phyloP scores from a whole-genome alignment of 2,329 filamentous ascomycete genomes.

The Lomentospora prolificans region DNA sequence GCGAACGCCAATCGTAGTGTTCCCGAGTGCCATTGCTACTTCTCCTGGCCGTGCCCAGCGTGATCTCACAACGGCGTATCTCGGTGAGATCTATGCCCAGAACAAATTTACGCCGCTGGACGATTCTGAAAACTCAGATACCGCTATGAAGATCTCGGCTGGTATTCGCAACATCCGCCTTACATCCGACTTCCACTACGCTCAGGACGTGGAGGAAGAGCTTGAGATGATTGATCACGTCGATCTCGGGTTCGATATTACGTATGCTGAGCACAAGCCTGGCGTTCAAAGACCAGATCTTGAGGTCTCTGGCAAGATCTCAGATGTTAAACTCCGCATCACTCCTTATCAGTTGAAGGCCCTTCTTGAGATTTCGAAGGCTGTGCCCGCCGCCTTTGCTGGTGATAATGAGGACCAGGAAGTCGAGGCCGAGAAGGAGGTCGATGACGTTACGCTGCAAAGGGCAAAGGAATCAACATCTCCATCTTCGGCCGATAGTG shows the following conservation, averaged over 20 bases:
- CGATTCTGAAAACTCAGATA: conserved; percentile 60
- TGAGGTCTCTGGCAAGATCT: conserved; percentile 86
- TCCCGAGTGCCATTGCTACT: conserved; percentile 59
- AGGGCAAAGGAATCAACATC: conserved; percentile 31
- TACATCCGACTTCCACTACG: conserved; percentile 81
- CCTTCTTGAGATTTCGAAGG: conserved; percentile 74
- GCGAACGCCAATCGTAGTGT: conserved; percentile 92
- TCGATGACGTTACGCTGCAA: conserved; percentile 48
- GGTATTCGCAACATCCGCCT: conserved; percentile 88
- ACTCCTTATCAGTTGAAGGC: conserved; percentile 90
- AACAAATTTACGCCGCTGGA: conserved; percentile 85
- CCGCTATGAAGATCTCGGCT: conserved; percentile 81
- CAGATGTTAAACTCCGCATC: conserved; percentile 79
- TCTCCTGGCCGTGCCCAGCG: conserved; percentile 50
- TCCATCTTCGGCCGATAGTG: conserved; percentile 8
- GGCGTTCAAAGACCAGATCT: conserved; percentile 76
- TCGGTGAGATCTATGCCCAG: conserved; percentile 95
- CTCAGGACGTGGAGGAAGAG: conserved; percentile 63
- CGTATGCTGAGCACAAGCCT: conserved; percentile 75
- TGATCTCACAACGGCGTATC: conserved; percentile 81
- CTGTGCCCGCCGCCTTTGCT: conserved; percentile 79
- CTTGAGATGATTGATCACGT: conserved; percentile 96
- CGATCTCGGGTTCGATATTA: conserved; percentile 85
- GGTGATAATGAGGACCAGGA: conserved; percentile 62
- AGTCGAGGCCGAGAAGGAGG: conserved; percentile 63